These are phyloP conservation scores for Zea mays DNA, from an alignment of 176 grass and related monocot genomes.

Conservation along the genomic window DNA sequence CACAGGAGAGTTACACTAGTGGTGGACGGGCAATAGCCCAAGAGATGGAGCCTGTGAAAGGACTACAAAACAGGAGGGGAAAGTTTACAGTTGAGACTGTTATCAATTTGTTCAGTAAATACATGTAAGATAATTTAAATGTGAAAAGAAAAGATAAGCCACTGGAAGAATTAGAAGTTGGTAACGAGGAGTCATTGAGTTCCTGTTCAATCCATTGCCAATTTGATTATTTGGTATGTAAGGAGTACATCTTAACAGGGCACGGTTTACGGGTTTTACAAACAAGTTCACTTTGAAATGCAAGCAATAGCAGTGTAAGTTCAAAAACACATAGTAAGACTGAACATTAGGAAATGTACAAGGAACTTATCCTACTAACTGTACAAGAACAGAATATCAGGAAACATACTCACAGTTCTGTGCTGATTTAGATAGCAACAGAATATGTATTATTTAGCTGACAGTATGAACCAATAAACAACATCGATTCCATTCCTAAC, in stretches of 20 bases:
- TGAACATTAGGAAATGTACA: neutral
- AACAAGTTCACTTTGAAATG: neutral
- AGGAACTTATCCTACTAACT: conserved; percentile 4
- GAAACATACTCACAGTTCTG: neutral
- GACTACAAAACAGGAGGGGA: too few species aligned
- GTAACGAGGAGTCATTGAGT: neutral
- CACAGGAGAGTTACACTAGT: too few species aligned
- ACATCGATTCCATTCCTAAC: neutral
- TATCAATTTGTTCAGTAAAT: too few species aligned
- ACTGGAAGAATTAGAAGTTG: too few species aligned
- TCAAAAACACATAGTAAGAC: neutral
- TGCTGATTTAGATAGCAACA: too few species aligned
- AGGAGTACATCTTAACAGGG: neutral
- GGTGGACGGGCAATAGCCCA: too few species aligned
- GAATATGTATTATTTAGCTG: neutral
- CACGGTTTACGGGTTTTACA: neutral
- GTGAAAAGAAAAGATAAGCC: too few species aligned
- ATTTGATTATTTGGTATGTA: neutral
- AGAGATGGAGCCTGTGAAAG: too few species aligned
- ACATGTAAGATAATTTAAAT: too few species aligned
- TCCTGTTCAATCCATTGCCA: neutral
- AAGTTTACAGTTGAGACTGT: too few species aligned
- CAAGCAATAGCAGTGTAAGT: neutral
- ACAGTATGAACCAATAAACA: neutral
- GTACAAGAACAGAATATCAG: conserved; percentile 7